Evolutionary conservation across 2,329 filamentous ascomycete genomes (phyloP).

Genomic region (Monosporascus sp.): DNA sequence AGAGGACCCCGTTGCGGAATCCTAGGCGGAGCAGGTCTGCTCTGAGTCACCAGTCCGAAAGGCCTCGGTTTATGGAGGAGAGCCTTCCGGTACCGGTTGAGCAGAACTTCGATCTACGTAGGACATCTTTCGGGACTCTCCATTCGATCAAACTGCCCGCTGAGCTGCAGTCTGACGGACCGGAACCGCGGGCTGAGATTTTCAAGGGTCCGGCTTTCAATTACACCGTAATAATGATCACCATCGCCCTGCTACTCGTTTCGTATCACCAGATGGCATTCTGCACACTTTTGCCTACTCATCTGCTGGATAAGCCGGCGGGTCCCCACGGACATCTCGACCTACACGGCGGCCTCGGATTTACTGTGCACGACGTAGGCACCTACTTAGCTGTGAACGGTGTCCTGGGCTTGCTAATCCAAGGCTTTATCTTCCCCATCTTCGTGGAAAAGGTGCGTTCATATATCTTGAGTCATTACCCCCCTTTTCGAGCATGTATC

Average conservation of each 20-base stretch:
- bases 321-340: conserved; percentile 27
- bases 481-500: not conserved
- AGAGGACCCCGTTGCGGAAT: conserved; percentile 22
- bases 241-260: conserved; percentile 34
- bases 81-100: conserved; percentile 29
- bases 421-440: conserved; percentile 65
- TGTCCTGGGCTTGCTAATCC: conserved; percentile 66
- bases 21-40: conserved; percentile 6
- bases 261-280: conserved; percentile 44
- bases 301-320: conserved; percentile 34
- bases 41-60: conserved; percentile 10
- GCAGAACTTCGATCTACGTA: conserved; percentile 31
- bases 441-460: conserved; percentile 45
- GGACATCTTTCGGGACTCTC: conserved; percentile 38
- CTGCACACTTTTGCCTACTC: conserved; percentile 36
- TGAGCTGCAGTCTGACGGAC: conserved; percentile 6
- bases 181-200: conserved; percentile 1
- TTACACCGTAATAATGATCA: conserved; percentile 37
- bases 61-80: conserved; percentile 29
- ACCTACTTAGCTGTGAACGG: conserved; percentile 66
- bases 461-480: not conserved
- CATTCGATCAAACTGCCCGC: conserved; percentile 32
- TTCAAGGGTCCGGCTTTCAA: conserved; percentile 30
- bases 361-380: conserved; percentile 62
- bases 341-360: conserved; percentile 58